phyloP scores from a whole-genome alignment of 768 basidiomycete genomes.

The Leccinum sublutescens region DNA sequence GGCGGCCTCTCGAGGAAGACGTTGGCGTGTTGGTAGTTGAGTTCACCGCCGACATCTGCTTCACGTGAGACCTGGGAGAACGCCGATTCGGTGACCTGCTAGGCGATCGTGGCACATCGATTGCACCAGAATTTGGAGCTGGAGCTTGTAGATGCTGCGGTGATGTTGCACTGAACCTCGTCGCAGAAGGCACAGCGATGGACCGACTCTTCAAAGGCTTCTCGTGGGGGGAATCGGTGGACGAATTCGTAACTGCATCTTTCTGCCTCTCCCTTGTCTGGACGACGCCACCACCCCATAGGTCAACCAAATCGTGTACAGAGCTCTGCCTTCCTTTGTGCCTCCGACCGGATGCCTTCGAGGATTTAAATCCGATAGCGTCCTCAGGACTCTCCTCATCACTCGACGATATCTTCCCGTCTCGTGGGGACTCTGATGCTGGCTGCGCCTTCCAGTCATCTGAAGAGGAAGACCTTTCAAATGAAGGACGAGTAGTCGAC shows the following conservation, averaged over 20 bases:
- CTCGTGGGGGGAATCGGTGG: slow-evolving; percentile 19
- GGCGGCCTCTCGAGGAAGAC: slow-evolving; percentile 54
- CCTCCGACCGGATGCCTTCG: slow-evolving; percentile 29
- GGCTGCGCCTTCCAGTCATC: slow-evolving; percentile 52
- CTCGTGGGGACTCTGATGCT: slow-evolving; percentile 22
- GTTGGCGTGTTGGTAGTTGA: slow-evolving; percentile 23
- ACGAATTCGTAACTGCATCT: slow-evolving; percentile 18
- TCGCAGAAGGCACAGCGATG: slow-evolving; percentile 14
- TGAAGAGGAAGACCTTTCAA: slow-evolving; percentile 31
- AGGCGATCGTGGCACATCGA: slow-evolving; percentile 26
- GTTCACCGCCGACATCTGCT: slow-evolving; percentile 30
- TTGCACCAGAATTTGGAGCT: slow-evolving; percentile 13
- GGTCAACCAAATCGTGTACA: slow-evolving; percentile 77
- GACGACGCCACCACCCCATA: slow-evolving; percentile 62
- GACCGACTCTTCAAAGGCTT: slow-evolving; percentile 23
- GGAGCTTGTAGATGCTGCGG: slow-evolving; percentile 27
- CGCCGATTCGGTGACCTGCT: slow-evolving; percentile 30
- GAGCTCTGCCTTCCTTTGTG: slow-evolving; percentile 67
- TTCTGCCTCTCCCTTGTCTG: slow-evolving; percentile 44
- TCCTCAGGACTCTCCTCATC: slow-evolving; percentile 58
- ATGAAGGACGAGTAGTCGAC: slow-evolving; percentile 10
- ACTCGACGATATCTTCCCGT: slow-evolving; percentile 47
- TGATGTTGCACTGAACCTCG: slow-evolving; percentile 23
- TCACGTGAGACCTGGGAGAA: slow-evolving; percentile 30
- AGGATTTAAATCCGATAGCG: slow-evolving; percentile 29